These are phyloP conservation scores for Solanum etuberosum DNA, from an alignment of 257 asterid genomes.

Conservation along the genomic window DNA sequence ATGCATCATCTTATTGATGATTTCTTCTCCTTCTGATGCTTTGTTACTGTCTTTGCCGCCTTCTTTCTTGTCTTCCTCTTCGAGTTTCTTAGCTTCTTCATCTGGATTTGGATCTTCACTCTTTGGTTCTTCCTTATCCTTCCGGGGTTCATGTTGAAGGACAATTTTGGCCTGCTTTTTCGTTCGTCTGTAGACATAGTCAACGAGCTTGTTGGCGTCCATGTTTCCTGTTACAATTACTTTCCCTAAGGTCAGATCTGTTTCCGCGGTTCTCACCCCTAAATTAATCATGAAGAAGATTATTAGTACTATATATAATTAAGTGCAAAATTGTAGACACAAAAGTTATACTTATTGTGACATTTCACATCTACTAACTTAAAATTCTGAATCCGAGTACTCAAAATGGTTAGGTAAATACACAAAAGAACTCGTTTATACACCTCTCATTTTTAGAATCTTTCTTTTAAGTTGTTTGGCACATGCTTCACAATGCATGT, in stretches of 20 bases:
- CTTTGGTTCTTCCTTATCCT: slow-evolving; percentile 22
- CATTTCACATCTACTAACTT: not conserved
- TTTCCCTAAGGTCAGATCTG: slow-evolving; percentile 55
- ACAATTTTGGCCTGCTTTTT: slow-evolving; percentile 77
- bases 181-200: slow-evolving; percentile 66
- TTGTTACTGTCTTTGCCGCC: slow-evolving; percentile 1
- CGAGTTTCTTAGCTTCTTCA: slow-evolving; percentile 6
- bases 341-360: not conserved
- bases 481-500: slow-evolving; percentile 93
- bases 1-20: slow-evolving; percentile 27
- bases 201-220: slow-evolving; percentile 65
- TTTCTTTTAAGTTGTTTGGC: slow-evolving; percentile 70
- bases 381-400: not conserved
- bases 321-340: not conserved
- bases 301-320: not conserved
- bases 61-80: slow-evolving; percentile 4
- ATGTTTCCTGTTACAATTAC: slow-evolving; percentile 69
- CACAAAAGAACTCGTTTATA: not conserved
- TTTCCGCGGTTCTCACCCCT: slow-evolving; percentile 77
- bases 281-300: not conserved
- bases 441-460: slow-evolving; percentile 90
- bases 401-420: not conserved
- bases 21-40: slow-evolving; percentile 1
- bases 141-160: slow-evolving; percentile 38
- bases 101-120: slow-evolving; percentile 28